These are phyloP conservation scores for Saturnispora hagleri DNA, from an alignment of 805 yeast species.

Conservation along the genomic window DNA sequence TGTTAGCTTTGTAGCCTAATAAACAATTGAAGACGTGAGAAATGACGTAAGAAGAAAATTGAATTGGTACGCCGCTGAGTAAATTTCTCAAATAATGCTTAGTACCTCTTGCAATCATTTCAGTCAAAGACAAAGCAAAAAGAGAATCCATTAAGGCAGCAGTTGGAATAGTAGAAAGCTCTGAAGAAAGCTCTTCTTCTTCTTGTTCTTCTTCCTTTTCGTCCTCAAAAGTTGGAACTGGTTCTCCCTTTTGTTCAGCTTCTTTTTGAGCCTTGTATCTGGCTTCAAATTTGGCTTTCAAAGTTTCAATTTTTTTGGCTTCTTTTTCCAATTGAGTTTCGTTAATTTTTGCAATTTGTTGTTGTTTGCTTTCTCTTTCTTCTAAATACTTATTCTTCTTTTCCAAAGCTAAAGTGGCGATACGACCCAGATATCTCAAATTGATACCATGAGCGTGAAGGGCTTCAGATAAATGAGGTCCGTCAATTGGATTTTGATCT, in stretches of 20 bases:
- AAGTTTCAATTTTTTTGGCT: constrained; percentile 20
- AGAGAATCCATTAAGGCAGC: constrained; percentile 40
- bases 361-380: constrained; percentile 17
- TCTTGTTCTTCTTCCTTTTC: constrained; percentile 27
- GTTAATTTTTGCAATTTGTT: constrained; percentile 27
- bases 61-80: constrained; percentile 39
- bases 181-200: constrained; percentile 24
- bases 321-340: constrained; percentile 21
- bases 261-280: constrained; percentile 16
- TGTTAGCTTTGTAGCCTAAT: constrained; percentile 42
- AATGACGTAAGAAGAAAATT: constrained; percentile 50
- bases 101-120: constrained; percentile 70
- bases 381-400: constrained; percentile 18
- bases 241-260: constrained; percentile 14
- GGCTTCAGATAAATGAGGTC: constrained; percentile 55
- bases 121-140: constrained; percentile 41
- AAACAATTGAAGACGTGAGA: constrained; percentile 66
- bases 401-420: constrained; percentile 30
- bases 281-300: constrained; percentile 26
- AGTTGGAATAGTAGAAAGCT: constrained; percentile 35
- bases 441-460: constrained; percentile 82
- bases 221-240: constrained; percentile 16
- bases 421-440: constrained; percentile 72
- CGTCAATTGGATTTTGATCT: constrained; percentile 65
- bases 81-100: constrained; percentile 61